Evolutionary conservation across 2,329 filamentous ascomycete species (phyloP).

Genomic region (Talaromyces sp.): DNA sequence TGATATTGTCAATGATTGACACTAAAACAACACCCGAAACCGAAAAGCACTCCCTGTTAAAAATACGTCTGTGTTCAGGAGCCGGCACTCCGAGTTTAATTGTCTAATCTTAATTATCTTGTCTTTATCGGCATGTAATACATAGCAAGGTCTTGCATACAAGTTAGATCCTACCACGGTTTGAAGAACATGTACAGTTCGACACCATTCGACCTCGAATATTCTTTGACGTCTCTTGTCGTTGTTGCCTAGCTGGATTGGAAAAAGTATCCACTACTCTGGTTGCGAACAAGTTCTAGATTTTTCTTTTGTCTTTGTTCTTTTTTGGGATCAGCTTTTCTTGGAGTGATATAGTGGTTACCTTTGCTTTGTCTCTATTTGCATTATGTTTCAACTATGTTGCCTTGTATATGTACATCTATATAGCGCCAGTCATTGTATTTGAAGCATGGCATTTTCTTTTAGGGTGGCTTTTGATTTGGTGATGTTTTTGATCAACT

Average conservation of each 20-base stretch:
- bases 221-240: background rate
- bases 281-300: background rate
- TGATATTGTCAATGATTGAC: slow-evolving; percentile 34
- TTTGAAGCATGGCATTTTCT: background rate
- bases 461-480: background rate
- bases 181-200: background rate
- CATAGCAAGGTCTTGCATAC: background rate
- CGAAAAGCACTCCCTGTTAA: background rate
- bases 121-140: background rate
- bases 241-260: background rate
- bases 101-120: background rate
- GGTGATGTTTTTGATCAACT: background rate
- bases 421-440: background rate
- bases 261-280: background rate
- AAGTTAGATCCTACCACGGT: background rate
- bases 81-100: background rate
- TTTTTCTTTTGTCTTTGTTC: background rate
- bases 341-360: background rate
- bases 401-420: background rate
- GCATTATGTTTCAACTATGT: background rate
- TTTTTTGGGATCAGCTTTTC: background rate
- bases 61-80: background rate
- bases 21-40: background rate
- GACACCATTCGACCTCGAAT: background rate
- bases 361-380: background rate